Conservation (phyloP, 768 basidiomycete species). For the Tylopilus sp. region DNA sequence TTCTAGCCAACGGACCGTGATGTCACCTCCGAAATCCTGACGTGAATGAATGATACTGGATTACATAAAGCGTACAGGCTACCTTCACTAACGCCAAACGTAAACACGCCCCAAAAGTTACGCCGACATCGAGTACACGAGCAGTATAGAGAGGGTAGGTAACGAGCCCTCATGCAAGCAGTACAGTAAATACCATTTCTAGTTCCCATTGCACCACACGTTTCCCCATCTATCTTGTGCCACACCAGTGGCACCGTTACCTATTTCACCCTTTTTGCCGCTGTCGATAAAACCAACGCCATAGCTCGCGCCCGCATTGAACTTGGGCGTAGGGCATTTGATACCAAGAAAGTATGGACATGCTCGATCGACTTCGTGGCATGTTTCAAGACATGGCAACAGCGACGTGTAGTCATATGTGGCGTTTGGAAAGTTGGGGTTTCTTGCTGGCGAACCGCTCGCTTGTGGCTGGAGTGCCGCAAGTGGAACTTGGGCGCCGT, state of each 20-base stretch:
- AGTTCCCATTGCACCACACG: conserved; percentile 64
- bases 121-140: too few relatives aligned
- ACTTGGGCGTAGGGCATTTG: conserved; percentile 56
- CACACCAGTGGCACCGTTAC: conserved; percentile 48
- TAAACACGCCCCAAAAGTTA: too few relatives aligned
- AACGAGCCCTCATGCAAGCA: background rate
- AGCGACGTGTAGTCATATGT: conserved; percentile 52
- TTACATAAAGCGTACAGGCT: too few relatives aligned
- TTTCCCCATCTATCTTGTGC: conserved; percentile 71
- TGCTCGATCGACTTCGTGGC: conserved; percentile 66
- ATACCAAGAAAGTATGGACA: conserved; percentile 75
- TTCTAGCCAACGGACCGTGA: too few relatives aligned
- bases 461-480: conserved; percentile 50
- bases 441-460: conserved; percentile 41
- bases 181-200: background rate
- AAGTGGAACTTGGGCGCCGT: conserved; percentile 33
- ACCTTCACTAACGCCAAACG: too few relatives aligned
- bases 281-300: conserved; percentile 74
- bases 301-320: conserved; percentile 68
- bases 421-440: conserved; percentile 45
- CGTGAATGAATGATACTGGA: too few relatives aligned
- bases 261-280: conserved; percentile 39
- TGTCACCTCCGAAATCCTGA: too few relatives aligned
- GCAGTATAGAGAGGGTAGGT: too few relatives aligned
- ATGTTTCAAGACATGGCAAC: conserved; percentile 78